phyloP scores from a whole-genome alignment of 2,329 filamentous ascomycete genomes.

The Diaporthe citriasiana region DNA sequence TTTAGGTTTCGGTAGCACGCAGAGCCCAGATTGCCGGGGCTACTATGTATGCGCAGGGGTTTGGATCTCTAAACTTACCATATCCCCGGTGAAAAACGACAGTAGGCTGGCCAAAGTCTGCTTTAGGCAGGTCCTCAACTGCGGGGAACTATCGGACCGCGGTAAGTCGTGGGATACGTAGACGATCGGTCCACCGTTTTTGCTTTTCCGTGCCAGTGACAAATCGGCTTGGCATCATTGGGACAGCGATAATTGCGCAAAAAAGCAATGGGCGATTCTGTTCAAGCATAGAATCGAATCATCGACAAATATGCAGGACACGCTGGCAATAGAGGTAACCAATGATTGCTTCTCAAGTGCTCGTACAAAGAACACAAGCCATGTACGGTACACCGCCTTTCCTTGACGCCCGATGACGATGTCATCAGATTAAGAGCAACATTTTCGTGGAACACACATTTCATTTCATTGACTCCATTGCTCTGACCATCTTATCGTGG shows the following conservation, averaged over 20 bases:
- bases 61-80: too few relatives aligned
- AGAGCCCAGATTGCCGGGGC: constrained; percentile 6
- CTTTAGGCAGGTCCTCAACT: constrained; percentile 27
- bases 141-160: constrained; percentile 11
- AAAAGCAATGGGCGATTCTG: background rate
- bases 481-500: too few relatives aligned
- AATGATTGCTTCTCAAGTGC: background rate
- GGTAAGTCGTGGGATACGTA: background rate
- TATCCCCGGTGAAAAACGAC: background rate
- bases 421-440: too few relatives aligned
- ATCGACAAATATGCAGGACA: background rate
- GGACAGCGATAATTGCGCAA: background rate
- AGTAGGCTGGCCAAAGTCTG: background rate
- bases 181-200: background rate
- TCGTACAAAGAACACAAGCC: too few relatives aligned
- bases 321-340: background rate
- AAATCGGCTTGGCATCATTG: background rate
- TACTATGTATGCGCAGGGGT: background rate
- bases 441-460: too few relatives aligned
- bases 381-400: too few relatives aligned
- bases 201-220: background rate
- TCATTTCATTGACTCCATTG: too few relatives aligned
- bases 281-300: background rate
- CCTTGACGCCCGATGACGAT: too few relatives aligned
- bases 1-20: constrained; percentile 22